Percentiles rank a stretch among this genome's conserved stretches.
Evolutionary conservation across 2,329 filamentous ascomycete genomes (phyloP).

Genomic region (Westerdykella aurantiaca): DNA sequence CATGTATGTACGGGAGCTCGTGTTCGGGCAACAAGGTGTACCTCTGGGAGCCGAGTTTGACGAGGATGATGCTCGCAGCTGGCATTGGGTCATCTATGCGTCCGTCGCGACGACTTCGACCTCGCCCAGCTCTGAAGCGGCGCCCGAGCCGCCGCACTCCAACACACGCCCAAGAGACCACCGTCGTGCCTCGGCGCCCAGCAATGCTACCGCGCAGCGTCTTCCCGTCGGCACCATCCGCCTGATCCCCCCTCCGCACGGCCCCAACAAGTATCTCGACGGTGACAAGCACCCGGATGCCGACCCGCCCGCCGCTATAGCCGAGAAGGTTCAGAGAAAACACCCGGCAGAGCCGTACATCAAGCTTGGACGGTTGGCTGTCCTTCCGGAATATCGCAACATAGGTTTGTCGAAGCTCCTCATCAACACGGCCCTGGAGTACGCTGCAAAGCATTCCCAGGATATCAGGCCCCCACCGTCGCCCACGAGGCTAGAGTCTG

Average conservation of each 20-base stretch:
- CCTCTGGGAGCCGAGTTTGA: slow-evolving; percentile 68
- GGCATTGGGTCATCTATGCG: slow-evolving; percentile 84
- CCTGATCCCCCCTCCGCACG: slow-evolving; percentile 74
- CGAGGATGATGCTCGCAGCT: slow-evolving; percentile 69
- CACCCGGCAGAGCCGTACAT: slow-evolving; percentile 67
- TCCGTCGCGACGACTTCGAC: slow-evolving; percentile 47
- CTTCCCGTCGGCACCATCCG: slow-evolving; percentile 69
- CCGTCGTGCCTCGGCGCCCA: slow-evolving; percentile 24
- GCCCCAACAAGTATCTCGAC: slow-evolving; percentile 52
- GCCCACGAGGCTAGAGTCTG: slow-evolving; percentile 39
- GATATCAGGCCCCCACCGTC: slow-evolving; percentile 37
- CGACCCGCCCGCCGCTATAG: slow-evolving; percentile 17
- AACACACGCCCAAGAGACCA: slow-evolving; percentile 34
- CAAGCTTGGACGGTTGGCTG: slow-evolving; percentile 73
- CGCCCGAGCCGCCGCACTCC: slow-evolving; percentile 12
- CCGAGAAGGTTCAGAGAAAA: slow-evolving; percentile 38
- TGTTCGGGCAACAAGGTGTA: slow-evolving; percentile 55
- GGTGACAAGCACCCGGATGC: slow-evolving; percentile 27
- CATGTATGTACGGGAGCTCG: slow-evolving; percentile 52
- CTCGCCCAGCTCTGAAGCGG: slow-evolving; percentile 9
- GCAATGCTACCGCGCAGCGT: slow-evolving; percentile 33
- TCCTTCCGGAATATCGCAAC: slow-evolving; percentile 60
- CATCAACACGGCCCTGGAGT: slow-evolving; percentile 62
- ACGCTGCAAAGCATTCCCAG: slow-evolving; percentile 57
- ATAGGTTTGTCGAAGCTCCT: slow-evolving; percentile 60